Conservation (phyloP, 2,329 filamentous ascomycete genomes). For the Ascochyta fabae region DNA sequence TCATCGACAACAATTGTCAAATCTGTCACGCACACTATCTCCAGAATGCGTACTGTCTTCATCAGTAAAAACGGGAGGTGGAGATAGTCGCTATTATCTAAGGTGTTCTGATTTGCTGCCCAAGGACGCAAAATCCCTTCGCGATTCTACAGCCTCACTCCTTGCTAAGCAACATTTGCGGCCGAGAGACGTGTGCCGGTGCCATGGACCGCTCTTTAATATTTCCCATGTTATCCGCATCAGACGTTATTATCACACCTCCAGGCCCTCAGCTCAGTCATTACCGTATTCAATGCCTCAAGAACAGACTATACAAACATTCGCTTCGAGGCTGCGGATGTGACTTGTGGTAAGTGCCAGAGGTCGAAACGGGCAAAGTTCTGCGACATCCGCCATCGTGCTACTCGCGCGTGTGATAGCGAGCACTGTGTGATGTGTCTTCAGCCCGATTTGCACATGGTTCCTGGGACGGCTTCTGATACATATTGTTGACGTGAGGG, state of each 20-base stretch:
- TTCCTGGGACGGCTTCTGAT: not conserved
- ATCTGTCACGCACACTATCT: not conserved
- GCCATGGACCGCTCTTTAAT: not conserved
- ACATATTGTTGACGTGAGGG: not conserved
- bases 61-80: not conserved
- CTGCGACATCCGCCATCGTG: slow-evolving; percentile 12
- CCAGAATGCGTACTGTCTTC: not conserved
- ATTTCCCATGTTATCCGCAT: not conserved
- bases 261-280: not conserved
- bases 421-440: not conserved
- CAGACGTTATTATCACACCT: not conserved
- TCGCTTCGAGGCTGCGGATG: not conserved
- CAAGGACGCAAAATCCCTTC: too few species aligned
- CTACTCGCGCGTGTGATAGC: slow-evolving; percentile 7
- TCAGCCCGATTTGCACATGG: too few species aligned
- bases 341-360: slow-evolving; percentile 1
- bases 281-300: too few species aligned
- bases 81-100: not conserved
- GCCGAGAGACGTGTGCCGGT: not conserved
- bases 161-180: not conserved
- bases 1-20: not conserved
- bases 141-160: too few species aligned
- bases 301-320: not conserved
- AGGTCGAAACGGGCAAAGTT: not conserved
- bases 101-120: not conserved